phyloP scores from a whole-genome alignment of 73 alveolate genomes.

The Paramecium tetraurelia region DNA sequence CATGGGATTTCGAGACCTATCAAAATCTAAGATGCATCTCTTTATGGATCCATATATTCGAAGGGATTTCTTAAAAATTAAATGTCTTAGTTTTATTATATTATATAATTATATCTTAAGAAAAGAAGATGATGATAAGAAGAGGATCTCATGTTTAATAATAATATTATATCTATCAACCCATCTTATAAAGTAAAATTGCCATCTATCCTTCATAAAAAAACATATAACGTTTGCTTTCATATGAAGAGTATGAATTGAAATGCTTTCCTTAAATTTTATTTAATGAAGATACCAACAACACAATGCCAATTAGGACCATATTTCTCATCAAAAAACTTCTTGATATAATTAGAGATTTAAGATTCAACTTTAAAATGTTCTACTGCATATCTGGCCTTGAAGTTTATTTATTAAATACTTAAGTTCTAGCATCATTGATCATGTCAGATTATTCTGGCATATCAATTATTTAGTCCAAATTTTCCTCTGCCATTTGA shows the following conservation, averaged over 20 bases:
- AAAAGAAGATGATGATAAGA: neutral
- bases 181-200: conserved; percentile 84
- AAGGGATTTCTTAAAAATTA: too few species aligned
- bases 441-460: conserved; percentile 64
- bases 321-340: conserved; percentile 93
- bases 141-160: neutral
- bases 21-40: too few species aligned
- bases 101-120: too few species aligned
- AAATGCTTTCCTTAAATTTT: conserved; percentile 83
- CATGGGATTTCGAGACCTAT: too few species aligned
- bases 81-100: too few species aligned
- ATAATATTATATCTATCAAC: neutral
- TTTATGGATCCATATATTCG: too few species aligned
- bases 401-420: neutral
- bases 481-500: conserved; percentile 52
- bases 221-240: conserved; percentile 93
- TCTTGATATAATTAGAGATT: conserved; percentile 85
- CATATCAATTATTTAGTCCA: conserved; percentile 50
- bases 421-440: conserved; percentile 54
- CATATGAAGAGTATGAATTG: conserved; percentile 94
- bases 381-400: conserved; percentile 78
- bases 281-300: conserved; percentile 24
- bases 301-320: conserved; percentile 87
- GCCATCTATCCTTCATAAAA: conserved; percentile 97
- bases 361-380: conserved; percentile 86